These are phyloP conservation scores for Helianthus annuus DNA, from an alignment of 129 eudicot species.

Conservation along the genomic window HanXRQr2.0-SUNRISE NC_035439.2:119169165-119169664, in stretches of 20 bases:
- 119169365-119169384: slow-evolving; percentile 87
- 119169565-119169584: slow-evolving; percentile 89
- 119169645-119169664: slow-evolving; percentile 85
- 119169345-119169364: slow-evolving; percentile 92
- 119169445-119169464: slow-evolving; percentile 81
- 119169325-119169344: slow-evolving; percentile 89
- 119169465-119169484: slow-evolving; percentile 76
- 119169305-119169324: slow-evolving; percentile 74
- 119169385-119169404: slow-evolving; percentile 80
- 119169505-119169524: slow-evolving; percentile 76
- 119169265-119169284: slow-evolving; percentile 81
- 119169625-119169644: slow-evolving; percentile 80
- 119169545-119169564: slow-evolving; percentile 71
- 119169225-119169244: slow-evolving; percentile 77
- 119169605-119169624: slow-evolving; percentile 87
- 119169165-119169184: slow-evolving; percentile 72
- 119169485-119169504: slow-evolving; percentile 84
- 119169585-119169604: slow-evolving; percentile 87
- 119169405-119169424: slow-evolving; percentile 86
- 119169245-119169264: slow-evolving; percentile 62
- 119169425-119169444: slow-evolving; percentile 85
- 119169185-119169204: slow-evolving; percentile 65
- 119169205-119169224: slow-evolving; percentile 82
- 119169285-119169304: slow-evolving; percentile 77
- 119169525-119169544: slow-evolving; percentile 87